phyloP scores from a whole-genome alignment of 192 early-diverging fungal species.

The Thamnidium elegans region DNA sequence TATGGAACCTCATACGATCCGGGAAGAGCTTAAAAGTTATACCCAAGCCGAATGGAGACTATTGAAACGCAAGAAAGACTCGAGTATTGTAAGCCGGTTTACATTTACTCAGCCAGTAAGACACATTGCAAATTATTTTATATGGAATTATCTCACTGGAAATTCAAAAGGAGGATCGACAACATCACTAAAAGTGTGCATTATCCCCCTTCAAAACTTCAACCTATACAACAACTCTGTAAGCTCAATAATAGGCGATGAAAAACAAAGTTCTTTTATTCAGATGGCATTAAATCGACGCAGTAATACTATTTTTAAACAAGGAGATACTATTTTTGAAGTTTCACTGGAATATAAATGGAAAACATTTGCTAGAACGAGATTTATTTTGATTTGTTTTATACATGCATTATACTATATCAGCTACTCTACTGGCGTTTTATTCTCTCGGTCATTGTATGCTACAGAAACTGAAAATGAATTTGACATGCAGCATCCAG shows the following conservation, averaged over 20 bases:
- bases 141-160: too few relatives aligned
- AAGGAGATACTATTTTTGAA: constrained; percentile 15
- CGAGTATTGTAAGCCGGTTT: too few relatives aligned
- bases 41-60: too few relatives aligned
- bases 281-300: neutral
- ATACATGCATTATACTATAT: constrained; percentile 8
- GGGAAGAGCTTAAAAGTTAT: too few relatives aligned
- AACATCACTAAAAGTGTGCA: too few relatives aligned
- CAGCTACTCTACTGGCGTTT: constrained; percentile 1
- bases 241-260: too few relatives aligned
- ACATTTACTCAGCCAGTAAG: too few relatives aligned
- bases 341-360: constrained; percentile 14
- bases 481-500: neutral
- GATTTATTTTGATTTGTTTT: constrained; percentile 1
- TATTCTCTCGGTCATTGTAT: constrained; percentile 1
- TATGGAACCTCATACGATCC: too few relatives aligned
- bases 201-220: too few relatives aligned
- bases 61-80: too few relatives aligned
- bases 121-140: too few relatives aligned
- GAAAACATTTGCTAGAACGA: constrained; percentile 5
- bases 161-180: too few relatives aligned
- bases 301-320: constrained; percentile 5
- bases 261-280: neutral
- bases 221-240: neutral
- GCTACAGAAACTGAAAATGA: neutral